These are phyloP conservation scores for Corynascus novoguineensis DNA, from an alignment of 495 filamentous ascomycete species.

Conservation along the genomic window DNA sequence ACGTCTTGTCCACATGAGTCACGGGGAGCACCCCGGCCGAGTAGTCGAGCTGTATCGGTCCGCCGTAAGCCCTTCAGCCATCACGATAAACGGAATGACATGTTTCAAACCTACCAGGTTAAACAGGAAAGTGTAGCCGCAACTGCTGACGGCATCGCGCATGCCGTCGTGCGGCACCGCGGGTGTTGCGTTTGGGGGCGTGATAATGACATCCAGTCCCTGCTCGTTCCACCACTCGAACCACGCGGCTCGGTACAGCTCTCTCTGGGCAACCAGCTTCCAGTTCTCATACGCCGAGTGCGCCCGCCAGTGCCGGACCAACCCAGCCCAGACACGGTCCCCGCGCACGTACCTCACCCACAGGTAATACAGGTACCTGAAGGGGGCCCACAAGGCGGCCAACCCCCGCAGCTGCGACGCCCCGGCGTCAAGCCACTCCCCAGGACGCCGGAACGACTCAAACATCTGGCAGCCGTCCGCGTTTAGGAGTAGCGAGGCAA, in stretches of 20 bases:
- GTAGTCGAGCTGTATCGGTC: constrained; percentile 75
- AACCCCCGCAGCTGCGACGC: constrained; percentile 66
- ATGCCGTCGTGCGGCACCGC: constrained; percentile 85
- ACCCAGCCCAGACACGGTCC: constrained; percentile 70
- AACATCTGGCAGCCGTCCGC: constrained; percentile 84
- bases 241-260: constrained; percentile 70
- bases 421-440: constrained; percentile 77
- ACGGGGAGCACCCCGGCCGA: constrained; percentile 79
- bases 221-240: constrained; percentile 75
- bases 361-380: constrained; percentile 83
- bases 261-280: constrained; percentile 70
- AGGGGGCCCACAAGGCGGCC: constrained; percentile 63
- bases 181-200: constrained; percentile 84
- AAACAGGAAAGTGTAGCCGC: constrained; percentile 94
- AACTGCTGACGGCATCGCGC: constrained; percentile 78
- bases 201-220: constrained; percentile 71
- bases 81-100: too few species aligned
- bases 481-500: constrained; percentile 83
- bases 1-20: constrained; percentile 67
- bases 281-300: constrained; percentile 73
- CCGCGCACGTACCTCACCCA: constrained; percentile 78
- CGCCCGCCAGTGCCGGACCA: constrained; percentile 64
- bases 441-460: constrained; percentile 63
- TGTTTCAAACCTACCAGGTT: constrained; percentile 56
- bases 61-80: too few species aligned